These are phyloP conservation scores for Citeromyces hawaiiensis DNA, from an alignment of 1,139 yeast genomes.

Conservation along the genomic window DNA sequence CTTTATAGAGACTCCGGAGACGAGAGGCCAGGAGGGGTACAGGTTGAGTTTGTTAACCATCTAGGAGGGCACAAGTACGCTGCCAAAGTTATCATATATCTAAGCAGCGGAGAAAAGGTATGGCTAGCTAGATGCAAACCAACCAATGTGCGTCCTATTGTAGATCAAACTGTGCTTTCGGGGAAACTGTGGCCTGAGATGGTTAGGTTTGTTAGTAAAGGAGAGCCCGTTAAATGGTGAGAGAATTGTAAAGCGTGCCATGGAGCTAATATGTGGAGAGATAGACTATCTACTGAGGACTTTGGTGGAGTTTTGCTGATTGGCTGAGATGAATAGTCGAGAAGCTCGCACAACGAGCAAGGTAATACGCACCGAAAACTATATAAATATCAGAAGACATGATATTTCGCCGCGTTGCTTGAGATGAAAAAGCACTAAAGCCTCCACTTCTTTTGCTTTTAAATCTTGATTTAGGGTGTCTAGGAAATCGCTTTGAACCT, in stretches of 20 bases:
- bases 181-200: conserved; percentile 65
- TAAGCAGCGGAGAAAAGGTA: conserved; percentile 59
- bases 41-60: conserved; percentile 62
- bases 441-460: too few relatives aligned
- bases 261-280: too few relatives aligned
- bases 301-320: too few relatives aligned
- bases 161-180: conserved; percentile 57
- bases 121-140: conserved; percentile 89
- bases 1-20: conserved; percentile 66
- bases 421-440: too few relatives aligned
- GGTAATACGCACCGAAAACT: too few relatives aligned
- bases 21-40: conserved; percentile 59
- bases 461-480: too few relatives aligned
- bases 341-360: too few relatives aligned
- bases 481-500: too few relatives aligned
- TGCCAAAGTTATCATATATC: conserved; percentile 73
- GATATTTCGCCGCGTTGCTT: too few relatives aligned
- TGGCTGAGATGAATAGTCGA: too few relatives aligned
- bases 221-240: conserved; percentile 39
- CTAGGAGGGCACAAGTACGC: conserved; percentile 94
- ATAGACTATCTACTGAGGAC: too few relatives aligned
- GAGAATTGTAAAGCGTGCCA: conserved; percentile 16
- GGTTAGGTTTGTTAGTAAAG: conserved; percentile 47
- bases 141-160: conserved; percentile 54
- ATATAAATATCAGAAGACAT: too few relatives aligned